Conservation (phyloP, 1,139 yeast species). For the Sugiyamaella neomexicana region DNA sequence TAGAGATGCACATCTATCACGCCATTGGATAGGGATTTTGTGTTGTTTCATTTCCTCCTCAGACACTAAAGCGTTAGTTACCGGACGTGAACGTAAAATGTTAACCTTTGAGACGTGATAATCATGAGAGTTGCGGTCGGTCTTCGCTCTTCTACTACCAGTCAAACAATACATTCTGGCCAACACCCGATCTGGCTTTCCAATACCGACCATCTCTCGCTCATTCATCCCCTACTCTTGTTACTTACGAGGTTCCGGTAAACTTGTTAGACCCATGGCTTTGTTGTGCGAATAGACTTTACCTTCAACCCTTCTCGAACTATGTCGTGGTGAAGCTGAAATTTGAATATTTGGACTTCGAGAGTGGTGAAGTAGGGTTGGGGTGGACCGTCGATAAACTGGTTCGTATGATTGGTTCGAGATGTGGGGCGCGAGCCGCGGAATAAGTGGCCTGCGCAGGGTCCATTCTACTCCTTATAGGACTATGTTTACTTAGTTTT, state of each 20-base stretch:
- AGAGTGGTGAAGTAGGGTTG: not conserved
- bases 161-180: no score
- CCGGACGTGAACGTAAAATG: no score
- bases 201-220: not conserved
- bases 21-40: conserved; percentile 76
- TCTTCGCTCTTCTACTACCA: no score
- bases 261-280: conserved; percentile 22
- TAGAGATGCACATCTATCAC: conserved; percentile 84
- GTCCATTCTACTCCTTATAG: no score
- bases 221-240: not conserved
- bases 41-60: conserved; percentile 83
- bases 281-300: not conserved
- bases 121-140: no score
- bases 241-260: conserved; percentile 31
- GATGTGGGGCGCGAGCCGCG: not conserved
- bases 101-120: no score
- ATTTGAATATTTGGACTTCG: not conserved
- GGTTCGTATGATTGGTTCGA: not conserved
- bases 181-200: no score
- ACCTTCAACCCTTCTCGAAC: not conserved
- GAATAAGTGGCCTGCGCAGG: no score
- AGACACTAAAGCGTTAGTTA: conserved; percentile 49
- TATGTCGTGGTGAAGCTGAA: not conserved
- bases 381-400: not conserved
- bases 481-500: no score